These are phyloP conservation scores for Hymenoscyphus repandus DNA, from an alignment of 2,329 filamentous ascomycete genomes.

Conservation along the genomic window DNA sequence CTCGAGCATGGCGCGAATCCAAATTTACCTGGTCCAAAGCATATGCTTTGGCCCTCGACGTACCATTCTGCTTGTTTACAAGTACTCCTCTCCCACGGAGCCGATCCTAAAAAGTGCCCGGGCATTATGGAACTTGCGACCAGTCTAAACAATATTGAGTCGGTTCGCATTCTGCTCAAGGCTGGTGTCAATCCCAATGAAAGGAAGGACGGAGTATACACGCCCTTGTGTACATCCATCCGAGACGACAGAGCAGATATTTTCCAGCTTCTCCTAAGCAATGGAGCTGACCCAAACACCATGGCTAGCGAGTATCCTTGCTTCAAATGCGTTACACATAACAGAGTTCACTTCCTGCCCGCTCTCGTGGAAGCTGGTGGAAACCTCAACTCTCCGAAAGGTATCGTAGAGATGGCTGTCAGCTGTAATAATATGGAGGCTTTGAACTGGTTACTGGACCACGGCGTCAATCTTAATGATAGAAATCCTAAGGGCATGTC, in stretches of 20 bases:
- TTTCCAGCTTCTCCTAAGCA: conserved; percentile 50
- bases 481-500: conserved; percentile 53
- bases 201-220: conserved; percentile 62
- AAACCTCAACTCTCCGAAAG: conserved; percentile 54
- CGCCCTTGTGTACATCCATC: conserved; percentile 62
- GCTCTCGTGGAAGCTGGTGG: conserved; percentile 55
- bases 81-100: conserved; percentile 53
- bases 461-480: conserved; percentile 56
- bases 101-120: conserved; percentile 53
- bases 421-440: conserved; percentile 56
- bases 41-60: conserved; percentile 61
- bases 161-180: conserved; percentile 51
- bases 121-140: conserved; percentile 61
- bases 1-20: conserved; percentile 58
- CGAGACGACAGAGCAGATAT: conserved; percentile 61
- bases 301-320: conserved; percentile 59
- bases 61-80: conserved; percentile 54
- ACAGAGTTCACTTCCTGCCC: conserved; percentile 55
- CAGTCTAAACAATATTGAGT: conserved; percentile 59
- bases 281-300: conserved; percentile 46
- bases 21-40: conserved; percentile 64
- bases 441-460: conserved; percentile 54
- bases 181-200: conserved; percentile 55
- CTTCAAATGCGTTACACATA: conserved; percentile 65
- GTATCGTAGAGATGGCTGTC: conserved; percentile 62